These are phyloP conservation scores for Ceratobasidium sp. DNA, from an alignment of 1,284 basidiomycete genomes.

Conservation along the genomic window DNA sequence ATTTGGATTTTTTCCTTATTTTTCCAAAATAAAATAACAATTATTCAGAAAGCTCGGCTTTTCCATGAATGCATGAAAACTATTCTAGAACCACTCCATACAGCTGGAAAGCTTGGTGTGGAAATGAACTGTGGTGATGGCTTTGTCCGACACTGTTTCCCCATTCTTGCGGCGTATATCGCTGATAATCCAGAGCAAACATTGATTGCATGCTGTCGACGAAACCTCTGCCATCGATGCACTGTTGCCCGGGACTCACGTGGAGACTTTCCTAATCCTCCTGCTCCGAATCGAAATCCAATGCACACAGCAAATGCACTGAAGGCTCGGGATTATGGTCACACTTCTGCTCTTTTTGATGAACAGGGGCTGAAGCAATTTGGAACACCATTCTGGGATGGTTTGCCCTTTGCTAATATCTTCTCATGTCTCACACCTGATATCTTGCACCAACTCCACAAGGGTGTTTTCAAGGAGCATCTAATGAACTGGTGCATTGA, in stretches of 20 bases:
- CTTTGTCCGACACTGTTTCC: conserved; percentile 15
- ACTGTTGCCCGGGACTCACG: not conserved
- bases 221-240: conserved; percentile 24
- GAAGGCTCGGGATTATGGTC: not conserved
- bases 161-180: too few species aligned
- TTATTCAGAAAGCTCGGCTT: conserved; percentile 1
- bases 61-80: conserved; percentile 36
- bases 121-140: conserved; percentile 39
- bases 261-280: not conserved
- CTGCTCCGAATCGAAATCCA: not conserved
- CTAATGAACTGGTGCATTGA: too few species aligned
- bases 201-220: conserved; percentile 21
- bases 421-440: conserved; percentile 46
- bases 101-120: conserved; percentile 32
- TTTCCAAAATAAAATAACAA: not conserved
- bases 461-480: conserved; percentile 48
- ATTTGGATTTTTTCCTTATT: not conserved
- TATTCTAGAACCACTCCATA: conserved; percentile 15
- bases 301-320: not conserved
- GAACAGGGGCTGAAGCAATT: conserved; percentile 14
- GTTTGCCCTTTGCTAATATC: conserved; percentile 45
- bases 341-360: not conserved
- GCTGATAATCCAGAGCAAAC: conserved; percentile 39
- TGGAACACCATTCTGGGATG: conserved; percentile 45
- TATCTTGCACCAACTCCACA: conserved; percentile 48